Conservation (phyloP, 805 yeast genomes). For the Wickerhamomyces pijperi region DNA sequence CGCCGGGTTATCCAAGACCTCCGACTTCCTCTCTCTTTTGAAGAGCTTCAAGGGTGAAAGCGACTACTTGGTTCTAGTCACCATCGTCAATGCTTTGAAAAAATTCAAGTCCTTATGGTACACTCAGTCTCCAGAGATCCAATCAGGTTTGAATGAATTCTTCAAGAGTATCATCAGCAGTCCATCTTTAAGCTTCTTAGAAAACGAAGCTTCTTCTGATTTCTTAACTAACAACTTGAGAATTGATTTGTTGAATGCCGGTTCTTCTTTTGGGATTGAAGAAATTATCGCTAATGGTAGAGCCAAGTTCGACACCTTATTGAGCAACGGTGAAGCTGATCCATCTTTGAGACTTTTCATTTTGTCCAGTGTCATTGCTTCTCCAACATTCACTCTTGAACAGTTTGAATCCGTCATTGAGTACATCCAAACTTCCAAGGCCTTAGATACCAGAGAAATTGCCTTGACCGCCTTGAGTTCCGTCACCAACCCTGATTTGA, state of each 20-base stretch:
- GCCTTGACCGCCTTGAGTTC: conserved; percentile 61
- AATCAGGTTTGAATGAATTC: conserved; percentile 37
- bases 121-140: conserved; percentile 36
- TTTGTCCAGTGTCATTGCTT: conserved; percentile 53
- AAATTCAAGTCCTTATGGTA: conserved; percentile 39
- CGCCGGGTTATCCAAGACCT: conserved; percentile 56
- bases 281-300: conserved; percentile 33
- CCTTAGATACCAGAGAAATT: conserved; percentile 53
- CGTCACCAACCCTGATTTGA: conserved; percentile 37
- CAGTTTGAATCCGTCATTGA: conserved; percentile 51
- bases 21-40: conserved; percentile 46
- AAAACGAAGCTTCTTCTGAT: conserved; percentile 41
- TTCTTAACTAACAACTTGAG: conserved; percentile 58
- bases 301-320: conserved; percentile 27
- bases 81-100: conserved; percentile 35
- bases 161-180: conserved; percentile 40
- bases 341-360: conserved; percentile 62
- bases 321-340: conserved; percentile 46
- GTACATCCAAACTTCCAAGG: conserved; percentile 45
- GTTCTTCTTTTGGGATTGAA: conserved; percentile 39
- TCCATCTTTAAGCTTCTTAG: conserved; percentile 48
- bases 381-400: conserved; percentile 46
- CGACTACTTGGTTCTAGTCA: conserved; percentile 57
- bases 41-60: conserved; percentile 46
- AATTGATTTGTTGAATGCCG: conserved; percentile 46